Conservation (phyloP, 176 grass and related monocot genomes). For the Eleusine indica region DNA sequence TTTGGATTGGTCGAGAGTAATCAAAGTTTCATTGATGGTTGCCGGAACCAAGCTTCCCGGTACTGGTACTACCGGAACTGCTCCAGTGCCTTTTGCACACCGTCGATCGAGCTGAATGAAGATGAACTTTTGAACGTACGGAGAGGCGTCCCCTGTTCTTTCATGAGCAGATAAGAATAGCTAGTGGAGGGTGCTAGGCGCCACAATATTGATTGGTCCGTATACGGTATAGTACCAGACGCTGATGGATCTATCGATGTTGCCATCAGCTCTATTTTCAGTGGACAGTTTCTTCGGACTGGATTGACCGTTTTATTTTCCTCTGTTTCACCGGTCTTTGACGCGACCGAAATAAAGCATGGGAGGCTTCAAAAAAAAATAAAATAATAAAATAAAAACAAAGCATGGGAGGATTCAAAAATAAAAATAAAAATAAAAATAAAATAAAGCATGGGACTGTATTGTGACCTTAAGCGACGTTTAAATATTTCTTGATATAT, state of each 20-base stretch:
- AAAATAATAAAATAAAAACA: no score
- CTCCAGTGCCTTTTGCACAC: neutral
- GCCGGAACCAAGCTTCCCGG: neutral
- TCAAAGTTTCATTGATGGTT: neutral
- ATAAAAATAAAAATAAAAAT: no score
- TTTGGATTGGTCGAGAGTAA: neutral
- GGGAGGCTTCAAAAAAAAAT: no score
- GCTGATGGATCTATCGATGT: neutral
- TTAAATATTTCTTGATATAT: neutral
- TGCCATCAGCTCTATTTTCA: neutral
- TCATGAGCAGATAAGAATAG: neutral
- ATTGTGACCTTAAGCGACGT: no score
- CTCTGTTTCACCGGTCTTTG: neutral
- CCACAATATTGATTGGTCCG: neutral
- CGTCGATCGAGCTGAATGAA: neutral
- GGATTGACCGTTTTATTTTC: neutral
- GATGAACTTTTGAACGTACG: neutral
- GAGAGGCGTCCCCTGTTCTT: neutral
- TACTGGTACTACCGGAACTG: neutral
- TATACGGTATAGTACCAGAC: neutral
- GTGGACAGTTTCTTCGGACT: neutral
- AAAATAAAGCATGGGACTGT: neutral
- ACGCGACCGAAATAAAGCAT: neutral
- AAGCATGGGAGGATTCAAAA: no score
- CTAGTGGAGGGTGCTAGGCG: neutral